Conservation (phyloP, 441 rosid species). For the Erysimum pusillum region DNA sequence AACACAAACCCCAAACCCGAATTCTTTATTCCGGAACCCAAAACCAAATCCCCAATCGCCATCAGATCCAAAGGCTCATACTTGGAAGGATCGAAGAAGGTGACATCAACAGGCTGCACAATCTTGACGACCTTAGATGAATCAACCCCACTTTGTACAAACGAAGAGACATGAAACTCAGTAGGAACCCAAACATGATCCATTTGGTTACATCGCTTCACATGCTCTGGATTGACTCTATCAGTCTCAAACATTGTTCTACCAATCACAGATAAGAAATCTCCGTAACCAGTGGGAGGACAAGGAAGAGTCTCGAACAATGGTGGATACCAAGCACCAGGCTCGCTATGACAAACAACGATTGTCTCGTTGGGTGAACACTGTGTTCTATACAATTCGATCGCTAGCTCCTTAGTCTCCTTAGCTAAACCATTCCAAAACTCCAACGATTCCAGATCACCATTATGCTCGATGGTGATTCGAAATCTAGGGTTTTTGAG, state of each 20-base stretch:
- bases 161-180: slow-evolving; percentile 78
- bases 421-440: slow-evolving; percentile 81
- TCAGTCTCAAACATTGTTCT: slow-evolving; percentile 96
- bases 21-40: slow-evolving; percentile 48
- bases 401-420: slow-evolving; percentile 55
- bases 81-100: slow-evolving; percentile 67
- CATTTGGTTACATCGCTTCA: slow-evolving; percentile 72
- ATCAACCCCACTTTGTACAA: slow-evolving; percentile 79
- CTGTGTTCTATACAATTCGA: slow-evolving; percentile 57
- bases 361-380: slow-evolving; percentile 70
- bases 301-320: slow-evolving; percentile 82
- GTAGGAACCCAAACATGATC: slow-evolving; percentile 90
- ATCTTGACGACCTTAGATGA: slow-evolving; percentile 74
- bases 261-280: slow-evolving; percentile 64
- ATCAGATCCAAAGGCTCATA: slow-evolving; percentile 60
- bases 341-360: slow-evolving; percentile 90
- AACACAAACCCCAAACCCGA: slow-evolving; percentile 60
- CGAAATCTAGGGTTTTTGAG: slow-evolving; percentile 54
- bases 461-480: slow-evolving; percentile 77
- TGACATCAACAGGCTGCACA: slow-evolving; percentile 81
- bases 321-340: slow-evolving; percentile 94
- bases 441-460: slow-evolving; percentile 68
- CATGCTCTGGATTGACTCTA: slow-evolving; percentile 68
- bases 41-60: slow-evolving; percentile 52
- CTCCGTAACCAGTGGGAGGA: slow-evolving; percentile 70